Conservation (phyloP, 306 rosid genomes). For the Medicago lupulina region DNA sequence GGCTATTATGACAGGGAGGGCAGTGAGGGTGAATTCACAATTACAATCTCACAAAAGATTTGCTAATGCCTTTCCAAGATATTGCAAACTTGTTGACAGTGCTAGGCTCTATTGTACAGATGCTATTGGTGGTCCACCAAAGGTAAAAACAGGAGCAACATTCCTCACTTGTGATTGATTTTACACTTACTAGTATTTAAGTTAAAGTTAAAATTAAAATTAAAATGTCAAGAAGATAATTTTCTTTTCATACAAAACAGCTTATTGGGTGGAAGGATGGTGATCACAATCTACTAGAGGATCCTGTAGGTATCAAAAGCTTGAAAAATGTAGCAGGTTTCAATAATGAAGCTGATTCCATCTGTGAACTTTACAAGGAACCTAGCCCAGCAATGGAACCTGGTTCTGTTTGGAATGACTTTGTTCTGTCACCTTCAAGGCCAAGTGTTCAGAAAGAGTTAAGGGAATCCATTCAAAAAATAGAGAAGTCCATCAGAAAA, state of each 20-base stretch:
- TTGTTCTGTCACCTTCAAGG: slow-evolving; percentile 62
- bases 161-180: slow-evolving; percentile 17
- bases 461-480: slow-evolving; percentile 52
- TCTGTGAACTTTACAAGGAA: slow-evolving; percentile 65
- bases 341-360: slow-evolving; percentile 74
- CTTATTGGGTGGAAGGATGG: slow-evolving; percentile 79
- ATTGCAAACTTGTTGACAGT: slow-evolving; percentile 81
- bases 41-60: slow-evolving; percentile 91
- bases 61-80: slow-evolving; percentile 73
- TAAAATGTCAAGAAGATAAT: slow-evolving; percentile 12
- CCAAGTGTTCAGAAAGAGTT: slow-evolving; percentile 54
- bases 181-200: background rate
- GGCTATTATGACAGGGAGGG: slow-evolving; percentile 78
- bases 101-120: slow-evolving; percentile 77
- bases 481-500: slow-evolving; percentile 48
- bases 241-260: slow-evolving; percentile 51
- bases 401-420: slow-evolving; percentile 71
- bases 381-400: slow-evolving; percentile 46
- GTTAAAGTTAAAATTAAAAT: background rate
- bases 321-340: slow-evolving; percentile 53
- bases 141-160: slow-evolving; percentile 53
- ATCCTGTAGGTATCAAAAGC: slow-evolving; percentile 59
- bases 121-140: slow-evolving; percentile 59
- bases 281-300: slow-evolving; percentile 57
- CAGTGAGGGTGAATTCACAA: slow-evolving; percentile 90